Base-by-base conservation (phyloP, 306 rosid genomes). In the Fragaria nilgerrensis region DNA sequence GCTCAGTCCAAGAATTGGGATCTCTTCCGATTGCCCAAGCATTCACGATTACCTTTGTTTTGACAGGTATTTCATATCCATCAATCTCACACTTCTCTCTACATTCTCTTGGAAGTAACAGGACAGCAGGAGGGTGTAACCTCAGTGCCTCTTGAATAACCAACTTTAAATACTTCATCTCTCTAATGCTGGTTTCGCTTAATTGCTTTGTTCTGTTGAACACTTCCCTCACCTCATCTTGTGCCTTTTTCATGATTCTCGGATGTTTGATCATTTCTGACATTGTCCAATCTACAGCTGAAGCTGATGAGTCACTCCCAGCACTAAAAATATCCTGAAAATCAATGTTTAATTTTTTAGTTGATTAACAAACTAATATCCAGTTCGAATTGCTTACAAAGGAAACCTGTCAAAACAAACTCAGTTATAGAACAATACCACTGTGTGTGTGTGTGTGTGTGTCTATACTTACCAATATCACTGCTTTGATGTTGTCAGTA, bases 21-120 rank as follows among this genome's bases (percentile, higher is more conserved):
- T 62, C 82, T 72, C 77, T 72, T 7, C 50, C 64, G 2, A 70
- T 78, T 20, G 76, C 81, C 76, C 70, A 78, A 20, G 59, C 70
- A 32, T 78, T 78, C 9, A 78, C 70, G 9, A 78, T 29, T 0
- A 70, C 70, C 68, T 48, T 58, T 14, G 81, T 45, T 45, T 78
- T 78, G 13, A 49, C 39, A 45, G 71, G 76, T 44, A 78, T 70
- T 12, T 32, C 41, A 20, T 70, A 78, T 8, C 81, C 81, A 59
- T 32, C 66, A 15, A 78, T 78, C 70, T 32, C 63, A 8, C 81
- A 45, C 2, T 3, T 59, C 22, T 70, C 41, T 29, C 48, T 0
- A 4, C 70, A 25, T 78, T 78, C 64, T 70, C 76, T 70, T n/a
- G 70, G 76, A 58, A 78, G 27, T 58, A 77, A 23, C 29, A 69